Evolutionary conservation across 1,284 basidiomycete species (phyloP).

Genomic region (Heterobasidion occidentale): DNA sequence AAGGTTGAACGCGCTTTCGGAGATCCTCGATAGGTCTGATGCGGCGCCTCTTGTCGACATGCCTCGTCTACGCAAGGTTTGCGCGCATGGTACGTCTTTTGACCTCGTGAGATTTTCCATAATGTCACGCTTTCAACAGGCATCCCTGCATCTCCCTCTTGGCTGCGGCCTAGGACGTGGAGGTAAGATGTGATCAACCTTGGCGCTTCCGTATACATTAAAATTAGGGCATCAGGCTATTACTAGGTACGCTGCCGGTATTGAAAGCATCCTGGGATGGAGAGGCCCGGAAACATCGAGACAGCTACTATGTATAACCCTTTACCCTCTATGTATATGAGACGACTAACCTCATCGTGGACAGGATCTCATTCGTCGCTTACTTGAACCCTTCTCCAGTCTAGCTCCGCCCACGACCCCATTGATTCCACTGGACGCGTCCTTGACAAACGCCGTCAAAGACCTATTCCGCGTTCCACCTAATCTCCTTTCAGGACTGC

Average conservation of each 20-base stretch:
- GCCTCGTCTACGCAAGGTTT: slow-evolving; percentile 41
- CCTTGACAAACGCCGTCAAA: slow-evolving; percentile 42
- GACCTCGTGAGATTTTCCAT: slow-evolving; percentile 6
- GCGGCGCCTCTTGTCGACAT: slow-evolving; percentile 50
- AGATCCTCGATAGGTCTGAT: slow-evolving; percentile 42
- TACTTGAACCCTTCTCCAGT: slow-evolving; percentile 46
- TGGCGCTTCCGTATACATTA: slow-evolving; percentile 1
- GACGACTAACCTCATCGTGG: slow-evolving; percentile 4
- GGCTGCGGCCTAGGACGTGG: slow-evolving; percentile 69
- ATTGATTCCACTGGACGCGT: slow-evolving; percentile 35
- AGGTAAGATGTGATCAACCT: slow-evolving; percentile 37
- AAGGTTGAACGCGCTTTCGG: slow-evolving; percentile 49
- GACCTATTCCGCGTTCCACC: slow-evolving; percentile 52
- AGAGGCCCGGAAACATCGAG: slow-evolving; percentile 51
- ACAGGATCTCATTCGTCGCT: slow-evolving; percentile 59
- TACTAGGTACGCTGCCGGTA: slow-evolving; percentile 53
- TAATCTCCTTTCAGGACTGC: slow-evolving; percentile 41
- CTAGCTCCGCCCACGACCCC: slow-evolving; percentile 39
- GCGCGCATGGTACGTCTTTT: slow-evolving; percentile 42
- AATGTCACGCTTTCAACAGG: slow-evolving; percentile 29
- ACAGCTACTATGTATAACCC: slow-evolving; percentile 58
- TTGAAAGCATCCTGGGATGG: slow-evolving; percentile 51
- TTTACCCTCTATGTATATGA: not conserved
- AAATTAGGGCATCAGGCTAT: slow-evolving; percentile 32
- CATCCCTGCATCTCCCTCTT: slow-evolving; percentile 61